Evolutionary conservation across 2,329 filamentous ascomycete genomes (phyloP), one percentile per base, ranked within the genome.

Genomic region (Phialocephala sp.): DNA sequence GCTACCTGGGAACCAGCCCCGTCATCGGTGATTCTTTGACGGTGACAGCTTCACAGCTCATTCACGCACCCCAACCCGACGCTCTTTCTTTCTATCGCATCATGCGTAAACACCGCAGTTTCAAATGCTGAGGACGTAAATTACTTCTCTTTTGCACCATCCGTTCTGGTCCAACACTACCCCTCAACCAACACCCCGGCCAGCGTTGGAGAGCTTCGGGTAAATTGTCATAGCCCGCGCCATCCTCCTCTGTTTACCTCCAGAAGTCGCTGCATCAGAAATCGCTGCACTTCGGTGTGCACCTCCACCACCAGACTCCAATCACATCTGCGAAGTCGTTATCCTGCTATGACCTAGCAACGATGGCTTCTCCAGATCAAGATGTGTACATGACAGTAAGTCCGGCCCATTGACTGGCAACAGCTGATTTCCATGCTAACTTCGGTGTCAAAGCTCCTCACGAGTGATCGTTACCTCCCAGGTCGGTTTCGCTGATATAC

Each of bases 391-490:
- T 86, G 80, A 90, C 88, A 74, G 87, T 89, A 62, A 66, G 74
- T 72, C 27, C 9, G 24, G 14, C 50, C 6, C 22, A 8, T 11
- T 15, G 27, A 12, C 50, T 37, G 14, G 20, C n/a, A 43, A 75
- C 72, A 62, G 56, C 69, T 60, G 60, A 59, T 63, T 32, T 58
- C 39, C 54, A 37, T 39, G 54, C 37, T 65, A 47, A 56, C 56
- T 64, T 27, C 66, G 67, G 68, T 47, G 68, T 65, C 35, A 75
- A 79, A 97, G 94, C 91, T 99, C 78, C 87, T 98, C 64, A 84
- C 97, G 81, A 97, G 88, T 81, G 94, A 99, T 81, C 87, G 87
- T 69, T 99, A 99, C 79, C 87, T 99, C 59, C 94, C 95, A 78
- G 94, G 94, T 96, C 83, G 75, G 80, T 64, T 24, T 45, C 20